phyloP scores from a whole-genome alignment of 768 basidiomycete species.

The Suillus hirtellus region DNA sequence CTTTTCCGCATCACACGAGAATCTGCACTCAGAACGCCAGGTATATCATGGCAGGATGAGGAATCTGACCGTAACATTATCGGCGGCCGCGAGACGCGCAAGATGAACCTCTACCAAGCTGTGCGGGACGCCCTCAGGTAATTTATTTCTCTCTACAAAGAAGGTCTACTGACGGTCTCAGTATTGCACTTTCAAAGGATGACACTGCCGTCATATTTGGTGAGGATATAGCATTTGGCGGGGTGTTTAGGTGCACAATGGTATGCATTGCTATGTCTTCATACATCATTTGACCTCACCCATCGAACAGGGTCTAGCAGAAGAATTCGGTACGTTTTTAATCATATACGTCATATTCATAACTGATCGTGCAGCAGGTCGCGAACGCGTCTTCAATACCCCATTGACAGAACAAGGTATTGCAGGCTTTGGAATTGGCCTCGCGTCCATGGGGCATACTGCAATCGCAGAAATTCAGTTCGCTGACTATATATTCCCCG shows the following conservation, averaged over 20 bases:
- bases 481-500: conserved; percentile 89
- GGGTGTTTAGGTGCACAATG: conserved; percentile 94
- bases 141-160: conserved; percentile 12
- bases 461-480: conserved; percentile 95
- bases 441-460: conserved; percentile 91
- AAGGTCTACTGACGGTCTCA: conserved; percentile 30
- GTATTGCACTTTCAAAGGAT: conserved; percentile 83
- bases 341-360: not conserved
- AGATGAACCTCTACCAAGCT: conserved; percentile 96
- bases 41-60: conserved; percentile 70
- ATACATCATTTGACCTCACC: conserved; percentile 6
- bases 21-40: conserved; percentile 68
- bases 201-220: conserved; percentile 89
- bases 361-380: conserved; percentile 48
- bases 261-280: conserved; percentile 36
- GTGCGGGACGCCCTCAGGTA: conserved; percentile 89
- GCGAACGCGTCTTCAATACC: conserved; percentile 94
- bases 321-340: conserved; percentile 75
- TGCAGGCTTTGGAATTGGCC: conserved; percentile 90
- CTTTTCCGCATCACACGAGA: conserved; percentile 68
- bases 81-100: conserved; percentile 83
- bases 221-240: conserved; percentile 90
- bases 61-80: conserved; percentile 50
- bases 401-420: conserved; percentile 93
- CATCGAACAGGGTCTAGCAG: conserved; percentile 73